Percentiles rank a stretch among this genome's conserved stretches.
Conservation (phyloP, 148 eudicot species). For the Gaultheria prostrata region DNA sequence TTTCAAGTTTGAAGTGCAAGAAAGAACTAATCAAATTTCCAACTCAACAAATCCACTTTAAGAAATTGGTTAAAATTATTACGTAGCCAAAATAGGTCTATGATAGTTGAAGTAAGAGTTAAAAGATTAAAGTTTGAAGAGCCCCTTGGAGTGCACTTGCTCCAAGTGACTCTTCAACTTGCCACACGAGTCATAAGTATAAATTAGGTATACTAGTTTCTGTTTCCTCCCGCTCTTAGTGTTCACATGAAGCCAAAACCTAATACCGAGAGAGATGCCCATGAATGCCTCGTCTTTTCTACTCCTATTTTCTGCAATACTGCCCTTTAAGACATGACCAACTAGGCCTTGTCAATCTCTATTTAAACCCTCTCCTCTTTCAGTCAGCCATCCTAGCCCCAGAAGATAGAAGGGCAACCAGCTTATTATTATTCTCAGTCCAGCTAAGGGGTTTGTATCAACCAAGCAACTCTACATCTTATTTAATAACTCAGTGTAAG, state of each 20-base stretch:
- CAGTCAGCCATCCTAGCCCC: not conserved
- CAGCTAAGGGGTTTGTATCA: not conserved
- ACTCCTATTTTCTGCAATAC: not conserved
- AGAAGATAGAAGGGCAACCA: not conserved
- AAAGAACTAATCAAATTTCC: not conserved
- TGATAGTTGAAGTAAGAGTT: not conserved
- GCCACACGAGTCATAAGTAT: not conserved
- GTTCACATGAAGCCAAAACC: not conserved
- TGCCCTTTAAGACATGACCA: not conserved
- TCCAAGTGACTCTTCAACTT: not conserved
- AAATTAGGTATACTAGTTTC: not conserved
- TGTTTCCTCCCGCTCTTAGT: not conserved
- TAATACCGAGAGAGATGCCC: not conserved
- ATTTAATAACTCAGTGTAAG: not conserved
- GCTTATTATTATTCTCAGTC: not conserved
- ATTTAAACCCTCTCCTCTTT: not conserved
- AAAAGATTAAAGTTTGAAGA: not conserved
- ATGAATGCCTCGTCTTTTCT: not conserved
- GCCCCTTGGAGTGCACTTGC: not conserved
- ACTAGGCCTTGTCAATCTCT: not conserved
- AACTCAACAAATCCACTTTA: not conserved
- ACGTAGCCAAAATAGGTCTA: not conserved
- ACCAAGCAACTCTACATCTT: not conserved
- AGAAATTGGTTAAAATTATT: not conserved
- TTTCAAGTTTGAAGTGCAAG: not conserved